A percentile compares a stretch with the other conserved stretches of the same genome.
phyloP scores from a whole-genome alignment of 1,284 basidiomycete species.

The Puccinia horiana region DNA sequence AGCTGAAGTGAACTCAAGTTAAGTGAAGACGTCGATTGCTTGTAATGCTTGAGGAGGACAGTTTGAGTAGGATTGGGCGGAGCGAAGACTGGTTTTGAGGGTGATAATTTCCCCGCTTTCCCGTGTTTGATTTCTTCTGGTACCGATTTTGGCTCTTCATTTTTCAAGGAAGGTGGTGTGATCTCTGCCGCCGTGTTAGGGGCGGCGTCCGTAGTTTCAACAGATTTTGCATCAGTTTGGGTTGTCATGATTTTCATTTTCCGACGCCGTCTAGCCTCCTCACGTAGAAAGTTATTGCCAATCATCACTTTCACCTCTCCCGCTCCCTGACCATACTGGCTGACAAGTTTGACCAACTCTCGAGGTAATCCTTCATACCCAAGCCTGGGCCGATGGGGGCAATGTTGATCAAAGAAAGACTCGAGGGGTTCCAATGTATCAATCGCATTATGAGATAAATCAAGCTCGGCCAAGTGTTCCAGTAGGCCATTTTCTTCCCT shows the following conservation, averaged over 20 bases:
- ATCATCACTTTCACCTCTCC: slow-evolving; percentile 27
- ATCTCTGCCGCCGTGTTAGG: background rate
- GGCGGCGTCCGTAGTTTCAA: background rate
- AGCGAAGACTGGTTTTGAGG: background rate
- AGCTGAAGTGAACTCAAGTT: slow-evolving; percentile 19
- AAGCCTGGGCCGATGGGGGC: background rate
- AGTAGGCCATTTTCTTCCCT: background rate
- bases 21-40: slow-evolving; percentile 5
- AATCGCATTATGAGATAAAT: slow-evolving; percentile 45
- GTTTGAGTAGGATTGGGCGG: slow-evolving; percentile 10
- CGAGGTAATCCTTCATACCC: slow-evolving; percentile 26
- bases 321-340: background rate
- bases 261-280: slow-evolving; percentile 34
- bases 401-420: slow-evolving; percentile 37
- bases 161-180: background rate
- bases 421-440: slow-evolving; percentile 42
- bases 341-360: slow-evolving; percentile 3
- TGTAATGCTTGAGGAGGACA: slow-evolving; percentile 14
- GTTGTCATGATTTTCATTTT: background rate
- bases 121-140: background rate
- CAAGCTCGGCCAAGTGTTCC: slow-evolving; percentile 11
- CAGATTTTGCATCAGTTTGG: background rate
- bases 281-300: slow-evolving; percentile 30
- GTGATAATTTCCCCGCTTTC: background rate
- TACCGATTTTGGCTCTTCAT: background rate